Evolutionary conservation across 2,329 filamentous ascomycete genomes (phyloP).

Genomic region (Lecanoromycetidae sp.): DNA sequence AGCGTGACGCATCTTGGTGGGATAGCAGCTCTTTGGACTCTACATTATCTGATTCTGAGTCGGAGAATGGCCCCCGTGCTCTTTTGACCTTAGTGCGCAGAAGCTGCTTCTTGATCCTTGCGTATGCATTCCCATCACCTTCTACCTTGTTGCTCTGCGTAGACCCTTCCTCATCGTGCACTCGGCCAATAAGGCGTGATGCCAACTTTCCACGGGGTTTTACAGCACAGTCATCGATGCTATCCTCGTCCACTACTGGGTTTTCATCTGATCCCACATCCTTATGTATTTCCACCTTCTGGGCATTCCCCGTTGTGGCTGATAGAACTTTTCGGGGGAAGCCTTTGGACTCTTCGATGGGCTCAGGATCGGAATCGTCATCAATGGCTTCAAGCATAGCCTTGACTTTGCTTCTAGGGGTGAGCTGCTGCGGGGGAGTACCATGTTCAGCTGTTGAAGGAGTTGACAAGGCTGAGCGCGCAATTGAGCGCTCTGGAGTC

Average conservation of each 20-base stretch:
- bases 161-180: slow-evolving; percentile 12
- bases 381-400: slow-evolving; percentile 39
- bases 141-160: slow-evolving; percentile 22
- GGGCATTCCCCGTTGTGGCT: not conserved
- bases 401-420: slow-evolving; percentile 37
- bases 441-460: slow-evolving; percentile 6
- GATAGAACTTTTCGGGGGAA: not conserved
- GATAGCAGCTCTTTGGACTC: not conserved
- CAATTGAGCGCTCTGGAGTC: slow-evolving; percentile 7
- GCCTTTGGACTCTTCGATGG: not conserved
- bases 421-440: slow-evolving; percentile 16
- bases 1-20: not conserved
- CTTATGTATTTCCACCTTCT: not conserved
- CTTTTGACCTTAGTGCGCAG: slow-evolving; percentile 9
- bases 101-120: slow-evolving; percentile 28
- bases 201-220: slow-evolving; percentile 52
- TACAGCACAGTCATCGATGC: slow-evolving; percentile 38
- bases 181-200: slow-evolving; percentile 45
- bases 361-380: slow-evolving; percentile 27
- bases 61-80: not conserved
- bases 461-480: slow-evolving; percentile 6
- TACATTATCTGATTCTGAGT: not conserved
- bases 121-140: slow-evolving; percentile 28
- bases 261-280: not conserved
- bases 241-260: slow-evolving; percentile 20